Evolutionary conservation across 768 basidiomycete genomes (phyloP).

Genomic region (Pholiota molesta): DNA sequence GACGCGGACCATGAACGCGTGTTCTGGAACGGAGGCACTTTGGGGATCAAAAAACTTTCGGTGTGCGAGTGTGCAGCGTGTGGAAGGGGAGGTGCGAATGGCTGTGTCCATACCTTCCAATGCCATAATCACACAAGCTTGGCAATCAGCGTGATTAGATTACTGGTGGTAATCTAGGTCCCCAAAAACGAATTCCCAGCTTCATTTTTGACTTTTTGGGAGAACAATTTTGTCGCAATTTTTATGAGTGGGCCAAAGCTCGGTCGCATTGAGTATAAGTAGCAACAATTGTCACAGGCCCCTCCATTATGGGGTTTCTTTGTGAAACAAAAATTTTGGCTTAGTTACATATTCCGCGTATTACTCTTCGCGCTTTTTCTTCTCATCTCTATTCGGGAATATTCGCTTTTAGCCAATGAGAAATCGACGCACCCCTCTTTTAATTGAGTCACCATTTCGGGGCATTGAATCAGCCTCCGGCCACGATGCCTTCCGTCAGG

Average conservation of each 20-base stretch:
- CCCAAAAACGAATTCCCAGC: slow-evolving; percentile 10
- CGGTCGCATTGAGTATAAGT: slow-evolving; percentile 1
- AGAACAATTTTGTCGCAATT: neutral
- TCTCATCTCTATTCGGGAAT: slow-evolving; percentile 14
- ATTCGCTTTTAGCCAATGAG: slow-evolving; percentile 13
- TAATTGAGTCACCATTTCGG: slow-evolving; percentile 14
- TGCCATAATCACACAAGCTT: neutral
- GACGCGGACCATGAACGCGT: slow-evolving; percentile 4
- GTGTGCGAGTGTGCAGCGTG: slow-evolving; percentile 23
- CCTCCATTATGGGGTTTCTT: neutral
- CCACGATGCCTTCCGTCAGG: slow-evolving; percentile 27
- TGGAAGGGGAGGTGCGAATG: slow-evolving; percentile 19
- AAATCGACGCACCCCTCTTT: slow-evolving; percentile 15
- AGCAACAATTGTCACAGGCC: neutral
- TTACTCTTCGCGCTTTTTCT: neutral
- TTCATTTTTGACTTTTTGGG: slow-evolving; percentile 8
- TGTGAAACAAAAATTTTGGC: neutral
- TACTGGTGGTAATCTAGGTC: slow-evolving; percentile 11
- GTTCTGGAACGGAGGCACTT: slow-evolving; percentile 17
- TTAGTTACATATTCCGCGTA: neutral
- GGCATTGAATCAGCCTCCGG: slow-evolving; percentile 14
- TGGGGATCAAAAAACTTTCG: slow-evolving; percentile 25
- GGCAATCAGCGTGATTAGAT: slow-evolving; percentile 32
- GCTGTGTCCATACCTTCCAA: slow-evolving; percentile 8
- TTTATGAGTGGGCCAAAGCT: neutral